These are phyloP conservation scores for Leishmania guyanensis DNA, from an alignment of 208 protist species.

Conservation along the genomic window DNA sequence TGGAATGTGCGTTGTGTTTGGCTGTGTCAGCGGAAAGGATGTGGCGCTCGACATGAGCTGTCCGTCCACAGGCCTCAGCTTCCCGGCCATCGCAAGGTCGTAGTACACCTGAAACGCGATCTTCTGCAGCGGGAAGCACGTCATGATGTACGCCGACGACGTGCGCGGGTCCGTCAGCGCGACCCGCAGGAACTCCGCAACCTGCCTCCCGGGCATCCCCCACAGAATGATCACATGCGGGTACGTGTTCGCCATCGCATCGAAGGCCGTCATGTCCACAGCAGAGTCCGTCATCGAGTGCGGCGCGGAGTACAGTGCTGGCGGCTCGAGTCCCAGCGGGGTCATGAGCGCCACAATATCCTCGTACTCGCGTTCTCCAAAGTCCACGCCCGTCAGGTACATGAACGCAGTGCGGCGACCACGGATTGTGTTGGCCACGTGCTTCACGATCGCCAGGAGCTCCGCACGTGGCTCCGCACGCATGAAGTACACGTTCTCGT, in stretches of 20 bases:
- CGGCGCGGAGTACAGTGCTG: conserved; percentile 26
- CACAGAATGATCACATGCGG: conserved; percentile 57
- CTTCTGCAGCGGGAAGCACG: too few species aligned
- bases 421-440: conserved; percentile 30
- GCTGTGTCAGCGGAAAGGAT: too few species aligned
- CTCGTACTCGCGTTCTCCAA: conserved; percentile 38
- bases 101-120: too few species aligned
- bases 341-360: conserved; percentile 13
- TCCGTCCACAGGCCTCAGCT: too few species aligned
- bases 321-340: neutral
- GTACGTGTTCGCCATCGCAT: conserved; percentile 39
- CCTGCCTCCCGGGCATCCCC: too few species aligned
- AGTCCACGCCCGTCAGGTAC: conserved; percentile 45
- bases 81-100: too few species aligned
- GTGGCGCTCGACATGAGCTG: too few species aligned
- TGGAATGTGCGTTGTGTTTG: too few species aligned
- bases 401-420: conserved; percentile 48
- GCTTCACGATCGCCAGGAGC: conserved; percentile 38
- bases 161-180: too few species aligned
- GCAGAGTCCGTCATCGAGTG: conserved; percentile 11
- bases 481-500: conserved; percentile 36
- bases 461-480: conserved; percentile 33
- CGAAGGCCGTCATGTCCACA: conserved; percentile 34
- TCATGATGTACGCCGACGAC: too few species aligned
- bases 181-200: too few species aligned